phyloP scores from a whole-genome alignment of 495 filamentous ascomycete species.

The Daldinia concentrica region DNA sequence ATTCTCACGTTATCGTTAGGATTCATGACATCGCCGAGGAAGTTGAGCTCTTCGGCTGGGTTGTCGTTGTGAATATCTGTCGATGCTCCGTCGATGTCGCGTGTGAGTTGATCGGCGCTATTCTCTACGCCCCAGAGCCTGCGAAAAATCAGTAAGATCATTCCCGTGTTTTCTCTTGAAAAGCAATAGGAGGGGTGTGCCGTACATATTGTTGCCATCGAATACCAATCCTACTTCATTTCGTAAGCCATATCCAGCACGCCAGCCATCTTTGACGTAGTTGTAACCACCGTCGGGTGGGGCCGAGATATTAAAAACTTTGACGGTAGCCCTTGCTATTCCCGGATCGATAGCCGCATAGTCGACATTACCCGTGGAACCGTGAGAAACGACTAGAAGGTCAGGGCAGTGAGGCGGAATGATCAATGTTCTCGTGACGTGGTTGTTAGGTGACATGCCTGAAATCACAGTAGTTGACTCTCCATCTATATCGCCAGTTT shows the following conservation, averaged over 20 bases:
- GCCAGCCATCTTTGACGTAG: slow-evolving; percentile 58
- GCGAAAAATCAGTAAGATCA: slow-evolving; percentile 58
- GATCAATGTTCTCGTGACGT: slow-evolving; percentile 70
- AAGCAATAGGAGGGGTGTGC: neutral
- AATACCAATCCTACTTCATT: slow-evolving; percentile 73
- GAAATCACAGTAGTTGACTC: slow-evolving; percentile 59
- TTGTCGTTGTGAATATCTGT: slow-evolving; percentile 73
- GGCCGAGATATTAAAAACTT: slow-evolving; percentile 67
- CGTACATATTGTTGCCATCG: slow-evolving; percentile 47
- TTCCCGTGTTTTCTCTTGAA: slow-evolving; percentile 26
- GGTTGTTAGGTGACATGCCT: slow-evolving; percentile 67
- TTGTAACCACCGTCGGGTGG: slow-evolving; percentile 50
- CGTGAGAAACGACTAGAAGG: slow-evolving; percentile 68
- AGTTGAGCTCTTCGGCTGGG: slow-evolving; percentile 80
- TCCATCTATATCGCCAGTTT: slow-evolving; percentile 51
- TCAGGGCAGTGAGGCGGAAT: slow-evolving; percentile 58
- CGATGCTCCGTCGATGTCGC: slow-evolving; percentile 50
- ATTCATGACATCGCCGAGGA: slow-evolving; percentile 67
- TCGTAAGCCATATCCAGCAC: slow-evolving; percentile 76
- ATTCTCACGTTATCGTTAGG: slow-evolving; percentile 39
- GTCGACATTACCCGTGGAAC: slow-evolving; percentile 71
- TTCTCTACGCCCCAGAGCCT: slow-evolving; percentile 78
- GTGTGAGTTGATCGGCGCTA: slow-evolving; percentile 68
- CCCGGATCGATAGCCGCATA: slow-evolving; percentile 51
- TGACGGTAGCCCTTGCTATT: slow-evolving; percentile 70